Evolutionary conservation across 1,284 basidiomycete species (phyloP).

Genomic region (Trichosporon asahii): DNA sequence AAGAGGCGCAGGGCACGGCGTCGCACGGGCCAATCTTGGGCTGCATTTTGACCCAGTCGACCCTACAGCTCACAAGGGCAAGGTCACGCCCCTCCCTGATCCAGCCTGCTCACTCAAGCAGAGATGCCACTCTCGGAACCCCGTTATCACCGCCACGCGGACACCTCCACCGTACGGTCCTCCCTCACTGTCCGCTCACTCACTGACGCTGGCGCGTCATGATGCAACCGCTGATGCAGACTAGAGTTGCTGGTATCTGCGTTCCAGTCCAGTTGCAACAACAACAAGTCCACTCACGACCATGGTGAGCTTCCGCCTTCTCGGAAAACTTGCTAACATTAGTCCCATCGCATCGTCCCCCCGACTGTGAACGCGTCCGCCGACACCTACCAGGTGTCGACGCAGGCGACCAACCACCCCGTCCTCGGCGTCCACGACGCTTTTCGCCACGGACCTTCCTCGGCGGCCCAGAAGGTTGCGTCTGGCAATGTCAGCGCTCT

Average conservation of each 20-base stretch:
- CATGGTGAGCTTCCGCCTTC: slow-evolving; percentile 27
- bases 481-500: slow-evolving; percentile 39
- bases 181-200: background rate
- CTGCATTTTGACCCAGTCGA: background rate
- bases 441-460: slow-evolving; percentile 44
- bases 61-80: background rate
- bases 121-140: background rate
- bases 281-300: slow-evolving; percentile 5
- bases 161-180: background rate
- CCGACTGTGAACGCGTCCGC: slow-evolving; percentile 37
- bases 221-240: background rate
- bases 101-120: background rate
- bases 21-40: background rate
- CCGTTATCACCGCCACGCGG: slow-evolving; percentile 12
- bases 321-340: slow-evolving; percentile 7
- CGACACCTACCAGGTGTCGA: slow-evolving; percentile 42
- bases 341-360: slow-evolving; percentile 46
- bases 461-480: slow-evolving; percentile 39
- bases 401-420: slow-evolving; percentile 46
- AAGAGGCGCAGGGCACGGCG: background rate
- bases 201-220: slow-evolving; percentile 15
- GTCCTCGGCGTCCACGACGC: slow-evolving; percentile 47
- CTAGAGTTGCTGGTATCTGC: background rate
- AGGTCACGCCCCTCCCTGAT: background rate
- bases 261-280: slow-evolving; percentile 10